Evolutionary conservation across 2,329 filamentous ascomycete genomes (phyloP).

Genomic region (Fusarium tupiense): DNA sequence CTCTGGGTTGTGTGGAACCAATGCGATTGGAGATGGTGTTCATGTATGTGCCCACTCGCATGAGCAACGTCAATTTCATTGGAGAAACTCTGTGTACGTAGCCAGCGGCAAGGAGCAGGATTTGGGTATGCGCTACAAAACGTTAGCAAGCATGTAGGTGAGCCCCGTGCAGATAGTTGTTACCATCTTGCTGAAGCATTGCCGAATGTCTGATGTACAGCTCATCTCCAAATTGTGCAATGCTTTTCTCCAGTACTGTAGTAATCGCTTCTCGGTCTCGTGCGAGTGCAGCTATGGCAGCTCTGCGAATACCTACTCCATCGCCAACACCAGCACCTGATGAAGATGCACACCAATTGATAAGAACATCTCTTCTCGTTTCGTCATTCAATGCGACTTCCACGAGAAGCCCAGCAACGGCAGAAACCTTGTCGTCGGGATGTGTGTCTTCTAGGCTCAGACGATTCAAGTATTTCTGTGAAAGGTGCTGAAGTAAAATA

Average conservation of each 20-base stretch:
- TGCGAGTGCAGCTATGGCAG: constrained; percentile 68
- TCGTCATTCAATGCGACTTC: constrained; percentile 59
- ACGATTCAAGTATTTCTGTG: constrained; percentile 55
- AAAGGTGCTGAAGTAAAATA: constrained; percentile 53
- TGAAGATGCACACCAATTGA: constrained; percentile 72
- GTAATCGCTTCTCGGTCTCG: constrained; percentile 62
- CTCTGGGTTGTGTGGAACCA: constrained; percentile 76
- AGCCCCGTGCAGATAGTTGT: background rate
- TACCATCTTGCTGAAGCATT: constrained; percentile 88
- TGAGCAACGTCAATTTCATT: constrained; percentile 72
- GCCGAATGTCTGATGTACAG: constrained; percentile 88
- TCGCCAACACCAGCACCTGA: constrained; percentile 73
- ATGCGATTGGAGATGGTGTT: constrained; percentile 86
- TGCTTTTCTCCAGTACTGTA: constrained; percentile 71
- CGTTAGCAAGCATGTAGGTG: constrained; percentile 31
- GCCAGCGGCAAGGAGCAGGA: constrained; percentile 79
- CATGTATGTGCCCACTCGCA: constrained; percentile 78
- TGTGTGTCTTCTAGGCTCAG: constrained; percentile 46
- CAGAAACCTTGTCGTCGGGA: constrained; percentile 58
- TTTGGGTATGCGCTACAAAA: constrained; percentile 78
- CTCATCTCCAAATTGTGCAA: constrained; percentile 83
- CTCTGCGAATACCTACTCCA: constrained; percentile 72
- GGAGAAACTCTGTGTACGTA: constrained; percentile 75
- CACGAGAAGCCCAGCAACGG: constrained; percentile 66
- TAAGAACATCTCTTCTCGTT: constrained; percentile 62